Evolutionary conservation across 305 asterid genomes (phyloP), one percentile per base, ranked within the genome.

Genomic region (Plantago lanceolata): DNA sequence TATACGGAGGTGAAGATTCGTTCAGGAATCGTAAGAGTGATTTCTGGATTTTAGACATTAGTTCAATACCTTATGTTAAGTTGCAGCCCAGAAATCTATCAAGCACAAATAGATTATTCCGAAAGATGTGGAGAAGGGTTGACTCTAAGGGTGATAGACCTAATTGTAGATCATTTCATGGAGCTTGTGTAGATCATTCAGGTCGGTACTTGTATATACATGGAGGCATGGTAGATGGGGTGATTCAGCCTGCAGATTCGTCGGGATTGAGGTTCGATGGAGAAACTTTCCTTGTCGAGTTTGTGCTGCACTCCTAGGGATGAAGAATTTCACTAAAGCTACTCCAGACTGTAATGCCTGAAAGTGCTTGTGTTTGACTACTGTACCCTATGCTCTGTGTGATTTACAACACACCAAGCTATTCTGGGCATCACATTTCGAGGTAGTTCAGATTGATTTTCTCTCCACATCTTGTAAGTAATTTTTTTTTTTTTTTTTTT

Each of bases 191-290:
- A 2, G 99, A 93, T 79, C 77, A 73, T 43, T 80, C 97, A 0
- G 94, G 96, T 19, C 67, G 88, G 19, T 78, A 64, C 75, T 44
- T 93, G 87, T 89, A 83, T 58, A 71, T 93, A 52, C 76, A 81
- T 52, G 96, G 99, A 15, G 99, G 99, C 52, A 93, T 93, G 99
- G 81, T 93, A 21, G 92, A 87, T 58, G 97, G 94, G 50, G 43
- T 76, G 33, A 69, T 80, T 59, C 88, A 84, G 60, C 90, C 90
- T 44, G 77, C 75, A 8, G 86, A 75, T 66, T 21, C 90, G 2
- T 73, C 82, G 15, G 95, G 90, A n/a, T 74, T 93, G 73, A 72
- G 83, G 77, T 93, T 93, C 64, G 95, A 87, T 59, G 93, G 95
- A 13, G 87, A 78, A 29, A 64, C 85, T 66, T 87, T 79, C 76